Conservation (phyloP, 352 stramenopile genomes). For the Chloridella minuta region DNA sequence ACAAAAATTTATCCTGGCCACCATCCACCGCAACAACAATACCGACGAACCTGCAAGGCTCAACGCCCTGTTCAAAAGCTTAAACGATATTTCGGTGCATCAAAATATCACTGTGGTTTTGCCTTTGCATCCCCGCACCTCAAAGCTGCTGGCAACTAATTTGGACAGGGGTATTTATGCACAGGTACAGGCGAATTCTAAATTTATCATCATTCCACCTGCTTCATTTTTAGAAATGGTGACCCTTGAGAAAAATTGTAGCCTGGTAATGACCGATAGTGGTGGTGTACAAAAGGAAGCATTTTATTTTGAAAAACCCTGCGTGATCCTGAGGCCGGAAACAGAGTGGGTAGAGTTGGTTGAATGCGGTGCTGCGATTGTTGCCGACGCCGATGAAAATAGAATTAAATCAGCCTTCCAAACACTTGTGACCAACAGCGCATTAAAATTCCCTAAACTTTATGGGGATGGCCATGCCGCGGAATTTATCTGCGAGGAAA, state of each 20-base stretch:
- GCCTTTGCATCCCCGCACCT: background rate
- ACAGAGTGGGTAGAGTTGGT: background rate
- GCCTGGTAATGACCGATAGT: background rate
- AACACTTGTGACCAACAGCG: background rate
- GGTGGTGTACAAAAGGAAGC: background rate
- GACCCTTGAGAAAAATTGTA: background rate
- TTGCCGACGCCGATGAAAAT: background rate
- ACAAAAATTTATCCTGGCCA: conserved; percentile 1
- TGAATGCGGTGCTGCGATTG: background rate
- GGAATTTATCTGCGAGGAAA: background rate
- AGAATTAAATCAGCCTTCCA: background rate
- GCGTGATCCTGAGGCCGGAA: background rate
- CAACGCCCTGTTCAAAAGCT: background rate
- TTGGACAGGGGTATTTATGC: background rate
- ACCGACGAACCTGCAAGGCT: background rate
- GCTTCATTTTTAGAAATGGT: background rate
- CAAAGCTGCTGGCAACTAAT: background rate
- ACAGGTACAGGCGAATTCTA: background rate
- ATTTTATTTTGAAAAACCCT: background rate
- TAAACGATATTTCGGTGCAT: background rate
- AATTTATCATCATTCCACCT: background rate
- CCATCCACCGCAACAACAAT: background rate
- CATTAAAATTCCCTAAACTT: background rate
- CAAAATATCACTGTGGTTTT: background rate
- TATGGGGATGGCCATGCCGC: background rate